Conservation (phyloP, 139 green algal genomes). For the Desmodesmus armatus region DNA sequence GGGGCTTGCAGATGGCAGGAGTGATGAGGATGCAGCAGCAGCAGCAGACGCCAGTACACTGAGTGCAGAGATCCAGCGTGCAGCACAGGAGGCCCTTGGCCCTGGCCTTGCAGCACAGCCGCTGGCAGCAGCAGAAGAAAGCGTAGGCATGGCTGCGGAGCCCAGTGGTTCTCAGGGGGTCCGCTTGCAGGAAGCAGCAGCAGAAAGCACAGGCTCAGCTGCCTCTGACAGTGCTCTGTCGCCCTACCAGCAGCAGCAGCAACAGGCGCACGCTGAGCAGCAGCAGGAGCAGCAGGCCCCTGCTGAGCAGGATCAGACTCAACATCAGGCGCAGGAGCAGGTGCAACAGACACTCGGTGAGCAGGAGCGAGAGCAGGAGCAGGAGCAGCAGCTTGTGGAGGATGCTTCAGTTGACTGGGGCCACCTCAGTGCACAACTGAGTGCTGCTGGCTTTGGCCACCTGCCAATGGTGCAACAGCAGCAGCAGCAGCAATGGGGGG, state of each 20-base stretch:
- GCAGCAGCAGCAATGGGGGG: not conserved
- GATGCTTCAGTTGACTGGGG: not conserved
- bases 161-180: no score
- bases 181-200: no score
- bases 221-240: not conserved
- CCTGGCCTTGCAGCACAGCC: no score
- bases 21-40: not conserved
- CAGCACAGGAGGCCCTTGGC: no score
- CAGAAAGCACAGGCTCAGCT: not conserved
- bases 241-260: not conserved
- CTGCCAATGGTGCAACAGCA: not conserved
- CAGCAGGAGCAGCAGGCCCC: slow-evolving; percentile 1
- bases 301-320: no score
- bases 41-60: no score
- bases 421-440: slow-evolving; percentile 34
- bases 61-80: no score
- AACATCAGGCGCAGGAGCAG: no score
- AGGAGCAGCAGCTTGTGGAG: no score
- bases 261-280: not conserved
- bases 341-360: not conserved
- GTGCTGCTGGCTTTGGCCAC: slow-evolving; percentile 11
- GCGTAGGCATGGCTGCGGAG: no score
- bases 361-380: not conserved
- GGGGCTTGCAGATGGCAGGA: no score
- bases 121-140: no score